A percentile compares a stretch with the other conserved stretches of the same genome.
phyloP scores from a whole-genome alignment of 2,329 filamentous ascomycete genomes.

The Coniochaeta sp. region DNA sequence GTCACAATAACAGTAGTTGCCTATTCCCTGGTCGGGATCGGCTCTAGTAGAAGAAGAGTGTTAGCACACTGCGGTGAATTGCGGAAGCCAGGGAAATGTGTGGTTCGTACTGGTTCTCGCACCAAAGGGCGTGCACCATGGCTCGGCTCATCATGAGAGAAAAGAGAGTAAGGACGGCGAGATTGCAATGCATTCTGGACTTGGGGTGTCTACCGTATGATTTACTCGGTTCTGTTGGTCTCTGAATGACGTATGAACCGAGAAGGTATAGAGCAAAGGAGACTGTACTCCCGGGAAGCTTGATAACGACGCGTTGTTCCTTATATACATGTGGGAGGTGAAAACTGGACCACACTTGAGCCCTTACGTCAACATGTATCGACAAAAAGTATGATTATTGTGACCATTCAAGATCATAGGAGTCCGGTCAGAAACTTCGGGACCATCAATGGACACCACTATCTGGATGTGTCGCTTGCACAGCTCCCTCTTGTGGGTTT shows the following conservation, averaged over 20 bases:
- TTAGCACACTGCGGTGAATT: too few species aligned
- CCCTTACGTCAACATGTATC: not conserved
- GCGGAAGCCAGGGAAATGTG: not conserved
- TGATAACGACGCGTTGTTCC: not conserved
- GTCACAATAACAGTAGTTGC: too few species aligned
- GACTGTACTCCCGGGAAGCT: not conserved
- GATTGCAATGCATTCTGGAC: not conserved
- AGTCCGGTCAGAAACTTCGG: not conserved
- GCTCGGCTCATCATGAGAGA: not conserved
- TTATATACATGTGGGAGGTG: not conserved
- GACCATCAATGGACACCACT: not conserved
- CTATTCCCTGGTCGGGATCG: too few species aligned
- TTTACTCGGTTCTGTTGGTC: not conserved
- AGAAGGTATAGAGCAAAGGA: not conserved
- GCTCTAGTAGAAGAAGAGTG: too few species aligned
- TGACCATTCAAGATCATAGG: not conserved
- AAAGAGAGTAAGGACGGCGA: not conserved
- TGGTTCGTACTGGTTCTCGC: not conserved
- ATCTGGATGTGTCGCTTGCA: not conserved
- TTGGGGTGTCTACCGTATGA: not conserved
- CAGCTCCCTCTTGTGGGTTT: not conserved
- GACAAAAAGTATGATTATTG: not conserved
- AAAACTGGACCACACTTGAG: not conserved
- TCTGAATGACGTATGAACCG: not conserved
- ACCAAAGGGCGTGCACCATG: not conserved